Conservation (phyloP, 768 basidiomycete genomes). For the Pulveroboletus sp. region DNA sequence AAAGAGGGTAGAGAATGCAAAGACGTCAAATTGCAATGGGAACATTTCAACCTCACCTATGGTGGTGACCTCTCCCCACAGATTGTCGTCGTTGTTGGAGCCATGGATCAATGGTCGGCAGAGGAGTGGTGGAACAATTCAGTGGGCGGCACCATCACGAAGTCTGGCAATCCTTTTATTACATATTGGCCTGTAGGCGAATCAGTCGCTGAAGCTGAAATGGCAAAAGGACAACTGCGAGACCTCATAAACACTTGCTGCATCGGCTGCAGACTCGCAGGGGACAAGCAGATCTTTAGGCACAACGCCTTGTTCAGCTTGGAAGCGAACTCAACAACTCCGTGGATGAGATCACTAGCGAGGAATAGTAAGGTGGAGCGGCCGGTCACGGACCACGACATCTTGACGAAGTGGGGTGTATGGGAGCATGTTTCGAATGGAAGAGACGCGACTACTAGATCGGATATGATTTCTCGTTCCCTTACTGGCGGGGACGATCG, state of each 20-base stretch:
- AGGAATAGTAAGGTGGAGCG: not conserved
- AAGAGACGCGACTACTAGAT: not conserved
- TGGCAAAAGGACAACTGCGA: slow-evolving; percentile 3
- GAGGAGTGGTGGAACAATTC: slow-evolving; percentile 17
- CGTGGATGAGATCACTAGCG: not conserved
- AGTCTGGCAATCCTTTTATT: slow-evolving; percentile 7
- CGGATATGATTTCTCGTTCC: not conserved
- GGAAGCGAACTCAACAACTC: slow-evolving; percentile 1
- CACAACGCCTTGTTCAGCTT: not conserved
- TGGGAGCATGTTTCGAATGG: slow-evolving; percentile 15
- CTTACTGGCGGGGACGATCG: not conserved
- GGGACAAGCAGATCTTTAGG: slow-evolving; percentile 11
- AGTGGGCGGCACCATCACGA: not conserved
- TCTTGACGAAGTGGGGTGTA: slow-evolving; percentile 20
- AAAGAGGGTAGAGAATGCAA: not conserved
- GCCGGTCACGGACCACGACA: slow-evolving; percentile 1
- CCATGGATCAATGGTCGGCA: slow-evolving; percentile 14
- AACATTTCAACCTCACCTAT: slow-evolving; percentile 20
- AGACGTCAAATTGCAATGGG: slow-evolving; percentile 20
- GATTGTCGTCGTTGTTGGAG: slow-evolving; percentile 20
- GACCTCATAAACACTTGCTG: slow-evolving; percentile 18
- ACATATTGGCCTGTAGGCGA: slow-evolving; percentile 14
- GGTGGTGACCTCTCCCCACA: slow-evolving; percentile 25
- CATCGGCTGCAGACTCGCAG: slow-evolving; percentile 21
- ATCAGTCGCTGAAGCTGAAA: not conserved